Evolutionary conservation across 192 early-diverging fungal genomes (phyloP), one percentile per base, ranked within the genome.

Genomic region (Linderina pennispora): DNA sequence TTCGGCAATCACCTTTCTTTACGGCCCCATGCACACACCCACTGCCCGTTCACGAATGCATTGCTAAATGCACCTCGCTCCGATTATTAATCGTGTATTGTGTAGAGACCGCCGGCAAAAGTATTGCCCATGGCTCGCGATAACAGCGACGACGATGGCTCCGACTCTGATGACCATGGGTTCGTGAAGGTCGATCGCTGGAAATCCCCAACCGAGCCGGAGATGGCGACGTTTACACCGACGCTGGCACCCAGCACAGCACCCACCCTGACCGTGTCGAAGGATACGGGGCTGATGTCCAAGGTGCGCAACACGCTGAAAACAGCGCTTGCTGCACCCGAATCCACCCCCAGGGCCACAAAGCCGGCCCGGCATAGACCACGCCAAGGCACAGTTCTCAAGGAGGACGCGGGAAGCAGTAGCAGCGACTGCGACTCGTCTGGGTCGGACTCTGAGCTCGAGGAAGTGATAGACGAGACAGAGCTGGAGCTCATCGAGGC

Each of bases 401-500:
- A n/a, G n/a, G 20, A 15, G 8, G 43, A 50, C 32, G 31, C 40
- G 26, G 26, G 26, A 17, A 21, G 23, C 8, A 23, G 25, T 31
- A 47, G 34, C 31, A 39, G 42, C 32, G 49, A 48, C 16, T 45
- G 41, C 41, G 51, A 36, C 15, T 49, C 55, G 23, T 70, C 66
- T 3, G 34, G 51, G 28, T 62, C 66, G 3, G 66, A 70, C 32
- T 58, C 61, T 15, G 66, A 70, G 34, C 62, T 70, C 44, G 61
- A 59, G 59, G 55, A 58, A 8, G 66, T 70, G 23, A 50, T 70
- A 43, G 66, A 70, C 42, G 66, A 70, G 43, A 62, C 66, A 2
- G 66, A 70, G 48, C 48, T 70, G 3, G 58, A 70, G 59, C 55
- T 70, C 18, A 70, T 70, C 4, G 66, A 70, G 28, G 66, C 66